These are phyloP conservation scores for Waltergamsia citrina DNA, from an alignment of 2,329 filamentous ascomycete genomes.

Conservation along the genomic window DNA sequence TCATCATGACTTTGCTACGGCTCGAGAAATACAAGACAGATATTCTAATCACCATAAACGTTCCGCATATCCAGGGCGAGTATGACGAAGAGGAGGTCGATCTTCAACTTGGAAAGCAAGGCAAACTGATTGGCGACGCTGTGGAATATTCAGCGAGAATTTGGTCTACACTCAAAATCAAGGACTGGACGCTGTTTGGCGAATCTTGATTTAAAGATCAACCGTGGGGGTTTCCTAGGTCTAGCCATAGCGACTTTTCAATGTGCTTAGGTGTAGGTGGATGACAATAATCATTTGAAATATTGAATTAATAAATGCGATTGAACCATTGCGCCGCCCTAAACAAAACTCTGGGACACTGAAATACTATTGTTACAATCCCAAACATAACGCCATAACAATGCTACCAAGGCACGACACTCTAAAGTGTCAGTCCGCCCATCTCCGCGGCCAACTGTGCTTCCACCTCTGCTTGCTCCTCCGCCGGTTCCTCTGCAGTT, in stretches of 20 bases:
- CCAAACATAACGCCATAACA: constrained; percentile 2
- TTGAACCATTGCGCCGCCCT: no score
- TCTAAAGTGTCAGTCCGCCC: constrained; percentile 15
- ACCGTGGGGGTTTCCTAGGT: not conserved
- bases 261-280: no score
- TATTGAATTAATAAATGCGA: no score
- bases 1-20: constrained; percentile 69
- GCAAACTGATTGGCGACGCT: constrained; percentile 57
- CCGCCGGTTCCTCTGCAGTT: constrained; percentile 12
- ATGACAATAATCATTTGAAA: no score
- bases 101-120: constrained; percentile 53
- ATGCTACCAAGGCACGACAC: constrained; percentile 4
- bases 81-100: constrained; percentile 67
- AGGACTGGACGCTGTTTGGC: constrained; percentile 70
- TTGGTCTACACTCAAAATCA: constrained; percentile 65
- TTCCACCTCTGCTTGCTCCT: constrained; percentile 6
- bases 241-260: not conserved
- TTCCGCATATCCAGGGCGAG: constrained; percentile 70
- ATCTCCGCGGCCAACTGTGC: constrained; percentile 13
- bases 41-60: constrained; percentile 77
- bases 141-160: constrained; percentile 60
- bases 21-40: constrained; percentile 70
- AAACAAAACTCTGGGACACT: no score
- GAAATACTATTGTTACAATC: no score
- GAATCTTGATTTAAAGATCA: constrained; percentile 9